Conservation (phyloP, 192 early-diverging fungal species). For the Entomortierella parvispora region DNA sequence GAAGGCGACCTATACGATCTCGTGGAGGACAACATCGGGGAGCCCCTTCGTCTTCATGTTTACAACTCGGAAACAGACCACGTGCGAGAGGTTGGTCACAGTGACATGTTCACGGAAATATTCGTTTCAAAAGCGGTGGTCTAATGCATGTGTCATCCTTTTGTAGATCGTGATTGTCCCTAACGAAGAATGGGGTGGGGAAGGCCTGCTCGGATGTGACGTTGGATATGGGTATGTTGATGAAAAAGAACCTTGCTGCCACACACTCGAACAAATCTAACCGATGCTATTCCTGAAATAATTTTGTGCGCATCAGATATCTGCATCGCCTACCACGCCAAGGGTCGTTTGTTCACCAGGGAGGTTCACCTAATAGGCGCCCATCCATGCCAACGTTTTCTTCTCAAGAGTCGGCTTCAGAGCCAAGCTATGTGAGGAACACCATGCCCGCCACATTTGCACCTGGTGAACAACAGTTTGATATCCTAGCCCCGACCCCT, state of each 20-base stretch:
- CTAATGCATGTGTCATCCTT: neutral
- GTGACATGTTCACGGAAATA: neutral
- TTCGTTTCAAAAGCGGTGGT: neutral
- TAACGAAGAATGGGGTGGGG: slow-evolving; percentile 74
- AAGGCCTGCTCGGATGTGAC: slow-evolving; percentile 76
- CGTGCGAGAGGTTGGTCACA: slow-evolving; percentile 61
- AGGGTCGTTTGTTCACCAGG: slow-evolving; percentile 24
- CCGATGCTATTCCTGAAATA: neutral
- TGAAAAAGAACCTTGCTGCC: neutral
- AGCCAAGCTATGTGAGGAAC: slow-evolving; percentile 18
- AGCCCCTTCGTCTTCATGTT: slow-evolving; percentile 70
- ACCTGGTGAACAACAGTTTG: slow-evolving; percentile 21
- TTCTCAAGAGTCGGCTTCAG: slow-evolving; percentile 23
- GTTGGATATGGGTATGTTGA: slow-evolving; percentile 74
- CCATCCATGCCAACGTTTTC: slow-evolving; percentile 32
- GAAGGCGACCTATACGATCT: slow-evolving; percentile 74
- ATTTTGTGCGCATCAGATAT: slow-evolving; percentile 12
- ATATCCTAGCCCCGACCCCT: slow-evolving; percentile 44
- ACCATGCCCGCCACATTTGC: slow-evolving; percentile 31
- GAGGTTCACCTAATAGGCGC: slow-evolving; percentile 21
- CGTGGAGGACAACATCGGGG: slow-evolving; percentile 67
- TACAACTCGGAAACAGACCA: slow-evolving; percentile 74
- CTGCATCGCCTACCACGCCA: slow-evolving; percentile 41
- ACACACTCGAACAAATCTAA: neutral
- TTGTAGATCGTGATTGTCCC: slow-evolving; percentile 73